These are phyloP conservation scores for Diutina sp. DNA, from an alignment of 1,139 yeast species.

Conservation along the genomic window DNA sequence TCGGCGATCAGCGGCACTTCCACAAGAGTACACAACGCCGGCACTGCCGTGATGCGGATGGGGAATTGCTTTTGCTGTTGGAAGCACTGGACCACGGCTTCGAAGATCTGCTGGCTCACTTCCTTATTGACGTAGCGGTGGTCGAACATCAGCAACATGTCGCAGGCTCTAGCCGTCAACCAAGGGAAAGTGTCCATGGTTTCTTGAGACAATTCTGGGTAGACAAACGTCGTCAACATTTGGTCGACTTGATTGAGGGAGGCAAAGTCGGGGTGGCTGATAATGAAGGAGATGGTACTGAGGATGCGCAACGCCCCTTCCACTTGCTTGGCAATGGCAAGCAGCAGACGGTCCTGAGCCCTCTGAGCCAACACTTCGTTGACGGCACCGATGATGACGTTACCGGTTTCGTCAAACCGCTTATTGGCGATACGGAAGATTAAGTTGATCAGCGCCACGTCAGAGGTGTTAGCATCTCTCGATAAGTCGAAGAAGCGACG, in stretches of 20 bases:
- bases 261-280: conserved; percentile 28
- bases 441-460: conserved; percentile 72
- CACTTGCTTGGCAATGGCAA: conserved; percentile 23
- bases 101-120: conserved; percentile 31
- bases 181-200: conserved; percentile 24
- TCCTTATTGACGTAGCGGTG: conserved; percentile 26
- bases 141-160: conserved; percentile 34
- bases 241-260: conserved; percentile 34
- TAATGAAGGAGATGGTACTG: conserved; percentile 25
- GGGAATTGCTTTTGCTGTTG: conserved; percentile 32
- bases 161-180: conserved; percentile 46
- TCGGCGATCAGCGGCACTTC: conserved; percentile 26
- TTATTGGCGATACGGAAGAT: conserved; percentile 37
- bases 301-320: conserved; percentile 42
- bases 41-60: conserved; percentile 38
- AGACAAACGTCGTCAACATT: conserved; percentile 28
- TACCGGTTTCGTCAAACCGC: conserved; percentile 32
- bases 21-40: conserved; percentile 37
- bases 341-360: conserved; percentile 17
- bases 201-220: conserved; percentile 31
- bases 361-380: conserved; percentile 38
- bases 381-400: conserved; percentile 30
- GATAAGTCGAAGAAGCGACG: conserved; percentile 58
- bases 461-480: conserved; percentile 65
- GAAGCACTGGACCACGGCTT: conserved; percentile 32